Conservation (phyloP, 768 basidiomycete genomes). For the Leucosporidium scottii region DNA sequence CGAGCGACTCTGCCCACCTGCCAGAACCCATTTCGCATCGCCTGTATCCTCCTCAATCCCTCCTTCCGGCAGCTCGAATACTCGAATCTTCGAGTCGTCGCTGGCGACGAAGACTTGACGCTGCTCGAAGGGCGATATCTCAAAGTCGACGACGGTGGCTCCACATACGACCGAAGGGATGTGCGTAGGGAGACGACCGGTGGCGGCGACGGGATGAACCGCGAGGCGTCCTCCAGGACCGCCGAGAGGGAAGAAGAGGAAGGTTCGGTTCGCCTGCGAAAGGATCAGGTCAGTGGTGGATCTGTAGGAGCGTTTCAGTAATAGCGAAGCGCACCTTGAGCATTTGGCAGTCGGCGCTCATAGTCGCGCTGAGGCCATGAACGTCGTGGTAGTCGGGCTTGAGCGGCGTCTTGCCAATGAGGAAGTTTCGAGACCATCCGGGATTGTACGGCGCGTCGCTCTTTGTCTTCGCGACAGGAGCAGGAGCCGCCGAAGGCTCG, state of each 20-base stretch:
- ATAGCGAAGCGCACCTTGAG: slow-evolving; percentile 37
- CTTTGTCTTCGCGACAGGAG: not conserved
- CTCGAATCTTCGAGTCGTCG: slow-evolving; percentile 41
- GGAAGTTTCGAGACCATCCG: slow-evolving; percentile 43
- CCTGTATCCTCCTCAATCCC: slow-evolving; percentile 25
- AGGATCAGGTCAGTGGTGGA: too few species aligned
- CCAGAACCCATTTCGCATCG: slow-evolving; percentile 34
- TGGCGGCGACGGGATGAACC: slow-evolving; percentile 39
- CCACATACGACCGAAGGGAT: slow-evolving; percentile 39
- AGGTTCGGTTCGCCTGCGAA: slow-evolving; percentile 30
- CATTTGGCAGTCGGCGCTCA: slow-evolving; percentile 40
- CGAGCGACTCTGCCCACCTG: slow-evolving; percentile 32
- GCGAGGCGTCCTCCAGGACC: slow-evolving; percentile 44
- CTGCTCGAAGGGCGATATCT: slow-evolving; percentile 38
- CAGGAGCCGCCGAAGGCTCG: not conserved
- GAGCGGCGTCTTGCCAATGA: slow-evolving; percentile 43
- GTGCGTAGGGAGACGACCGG: slow-evolving; percentile 40
- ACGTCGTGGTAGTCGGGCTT: slow-evolving; percentile 43
- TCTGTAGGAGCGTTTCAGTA: slow-evolving; percentile 29
- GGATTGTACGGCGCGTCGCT: slow-evolving; percentile 35
- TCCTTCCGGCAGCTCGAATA: slow-evolving; percentile 38
- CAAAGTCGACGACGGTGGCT: slow-evolving; percentile 41
- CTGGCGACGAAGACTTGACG: slow-evolving; percentile 38
- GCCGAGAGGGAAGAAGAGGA: slow-evolving; percentile 43
- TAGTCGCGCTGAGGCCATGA: slow-evolving; percentile 37